phyloP scores from a whole-genome alignment of 768 basidiomycete species.

The Rhodosporidiobolus odoratus region DNA sequence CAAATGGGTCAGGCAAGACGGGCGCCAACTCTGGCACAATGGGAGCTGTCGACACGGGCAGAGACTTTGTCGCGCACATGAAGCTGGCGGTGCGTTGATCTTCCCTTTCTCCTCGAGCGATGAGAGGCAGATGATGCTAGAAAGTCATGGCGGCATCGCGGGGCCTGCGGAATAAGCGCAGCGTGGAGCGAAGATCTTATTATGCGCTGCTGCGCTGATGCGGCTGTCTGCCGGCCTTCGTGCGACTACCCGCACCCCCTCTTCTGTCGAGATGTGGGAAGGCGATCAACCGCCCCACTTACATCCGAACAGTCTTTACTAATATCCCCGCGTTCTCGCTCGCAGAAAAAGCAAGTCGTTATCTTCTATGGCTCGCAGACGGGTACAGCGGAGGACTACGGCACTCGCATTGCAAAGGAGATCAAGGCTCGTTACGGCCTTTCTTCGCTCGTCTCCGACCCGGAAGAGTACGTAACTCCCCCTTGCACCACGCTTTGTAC shows the following conservation, averaged over 20 bases:
- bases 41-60: constrained; percentile 18
- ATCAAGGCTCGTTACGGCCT: constrained; percentile 93
- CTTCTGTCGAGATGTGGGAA: too few species aligned
- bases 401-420: constrained; percentile 94
- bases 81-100: constrained; percentile 22
- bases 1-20: constrained; percentile 3
- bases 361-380: constrained; percentile 99
- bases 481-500: background rate
- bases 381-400: constrained; percentile 93
- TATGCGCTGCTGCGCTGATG: too few species aligned
- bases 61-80: constrained; percentile 32
- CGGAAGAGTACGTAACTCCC: constrained; percentile 62
- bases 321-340: background rate
- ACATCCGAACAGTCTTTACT: background rate
- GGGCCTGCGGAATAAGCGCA: too few species aligned
- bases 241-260: too few species aligned
- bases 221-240: too few species aligned
- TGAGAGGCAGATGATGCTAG: too few species aligned
- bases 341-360: constrained; percentile 87
- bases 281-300: background rate
- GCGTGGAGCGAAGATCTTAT: too few species aligned
- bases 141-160: too few species aligned
- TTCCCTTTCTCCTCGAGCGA: background rate
- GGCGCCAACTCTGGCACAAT: background rate
- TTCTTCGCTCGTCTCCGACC: constrained; percentile 92